phyloP scores from a whole-genome alignment of 2,329 filamentous ascomycete species.

The Talaromyces islandicus region DNA sequence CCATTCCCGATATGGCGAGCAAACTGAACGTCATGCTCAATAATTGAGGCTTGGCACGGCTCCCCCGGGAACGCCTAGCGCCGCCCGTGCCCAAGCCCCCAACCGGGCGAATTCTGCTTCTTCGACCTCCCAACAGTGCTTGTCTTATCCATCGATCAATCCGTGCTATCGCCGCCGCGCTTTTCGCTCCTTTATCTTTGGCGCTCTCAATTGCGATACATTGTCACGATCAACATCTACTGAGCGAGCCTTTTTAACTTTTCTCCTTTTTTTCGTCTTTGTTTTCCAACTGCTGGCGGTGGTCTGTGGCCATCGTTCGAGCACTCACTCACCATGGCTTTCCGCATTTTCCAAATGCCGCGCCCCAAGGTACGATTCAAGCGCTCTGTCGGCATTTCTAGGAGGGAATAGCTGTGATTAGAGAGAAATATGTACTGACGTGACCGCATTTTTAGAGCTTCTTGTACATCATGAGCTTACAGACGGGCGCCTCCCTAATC shows the following conservation, averaged over 20 bases:
- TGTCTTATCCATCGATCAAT: neutral
- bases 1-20: neutral
- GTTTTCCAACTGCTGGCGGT: slow-evolving; percentile 2
- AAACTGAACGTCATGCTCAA: neutral
- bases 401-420: neutral
- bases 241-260: neutral
- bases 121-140: slow-evolving; percentile 3
- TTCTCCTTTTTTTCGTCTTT: neutral
- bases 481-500: slow-evolving; percentile 80
- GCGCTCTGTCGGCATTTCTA: neutral
- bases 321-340: slow-evolving; percentile 26
- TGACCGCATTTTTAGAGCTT: slow-evolving; percentile 56
- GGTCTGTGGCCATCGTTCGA: slow-evolving; percentile 7
- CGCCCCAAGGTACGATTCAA: slow-evolving; percentile 40
- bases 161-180: slow-evolving; percentile 4
- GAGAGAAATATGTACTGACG: neutral
- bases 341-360: slow-evolving; percentile 44
- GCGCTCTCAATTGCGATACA: neutral
- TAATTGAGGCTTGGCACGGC: neutral
- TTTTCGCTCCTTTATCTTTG: neutral
- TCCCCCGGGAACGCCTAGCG: slow-evolving; percentile 2
- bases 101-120: neutral
- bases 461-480: slow-evolving; percentile 77
- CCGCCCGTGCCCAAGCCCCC: neutral
- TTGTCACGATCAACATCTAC: neutral